Base-by-base conservation (phyloP, 2,329 filamentous ascomycete species). In the Botrytis hyacinthi region DNA sequence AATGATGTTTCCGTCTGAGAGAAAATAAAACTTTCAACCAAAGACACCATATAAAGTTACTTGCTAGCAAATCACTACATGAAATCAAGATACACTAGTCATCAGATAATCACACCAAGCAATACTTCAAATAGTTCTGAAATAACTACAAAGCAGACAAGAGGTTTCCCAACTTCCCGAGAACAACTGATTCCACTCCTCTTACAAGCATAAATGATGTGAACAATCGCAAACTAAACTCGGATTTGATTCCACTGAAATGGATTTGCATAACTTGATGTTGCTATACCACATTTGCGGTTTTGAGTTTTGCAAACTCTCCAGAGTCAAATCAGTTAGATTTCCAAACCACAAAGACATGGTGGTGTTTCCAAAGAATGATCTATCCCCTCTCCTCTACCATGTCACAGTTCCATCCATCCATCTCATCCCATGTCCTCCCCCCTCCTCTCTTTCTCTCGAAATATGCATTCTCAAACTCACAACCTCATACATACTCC, bases 31-130 rank as follows among this genome's bases (percentile, higher is more conserved):
- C 6, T 54, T 29, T 29, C 14, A 54, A 6, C 0, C 48, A 51
- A 18, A 2, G 51, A 1, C n/a, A 54, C n/a, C 26, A 29, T 8
- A n/a, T n/a, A n/a, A n/a, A n/a, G 48, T n/a, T 51, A 14, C 48
- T 14, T 14, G 48, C 5, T n/a, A 16, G 22, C 4, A n/a, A 14
- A n/a, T 12, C 26, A 51, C 2, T 7, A 16, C 10, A 51, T n/a
- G 26, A 1, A 12, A n/a, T n/a, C 10, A 51, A 0, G 12, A n/a
- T 14, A n/a, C 2, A 14, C 10, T 26, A n/a, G 1, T n/a, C 42
- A 4, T 7, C 42, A 44, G 5, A 18, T 44, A 44, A 44, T 5
- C 5, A 18, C 42, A 44, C 42, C 42, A 44, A 44, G 16, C 1
- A 44, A 44, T 44, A 44, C 16, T 18, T 16, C 18, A 44, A 44